Conservation (phyloP, 805 yeast species). For the Sugiyamaella americana region DNA sequence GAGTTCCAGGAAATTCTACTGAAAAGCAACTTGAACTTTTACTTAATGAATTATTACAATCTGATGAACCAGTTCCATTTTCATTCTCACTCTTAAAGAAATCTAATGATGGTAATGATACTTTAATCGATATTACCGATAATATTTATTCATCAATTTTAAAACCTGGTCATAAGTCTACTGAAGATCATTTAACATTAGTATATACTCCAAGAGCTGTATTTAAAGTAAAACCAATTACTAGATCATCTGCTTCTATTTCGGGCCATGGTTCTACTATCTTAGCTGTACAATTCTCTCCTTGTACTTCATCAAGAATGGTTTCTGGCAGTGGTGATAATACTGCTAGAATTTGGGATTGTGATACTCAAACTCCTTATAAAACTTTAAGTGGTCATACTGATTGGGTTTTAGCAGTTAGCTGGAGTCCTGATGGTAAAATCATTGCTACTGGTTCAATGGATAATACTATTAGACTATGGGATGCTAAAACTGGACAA, state of each 20-base stretch:
- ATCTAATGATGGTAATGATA: conserved; percentile 26
- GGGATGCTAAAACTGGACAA: conserved; percentile 76
- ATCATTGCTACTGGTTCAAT: conserved; percentile 91
- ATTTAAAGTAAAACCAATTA: conserved; percentile 85
- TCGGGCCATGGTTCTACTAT: conserved; percentile 95
- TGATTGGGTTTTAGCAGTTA: conserved; percentile 89
- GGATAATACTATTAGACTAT: conserved; percentile 83
- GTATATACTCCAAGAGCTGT: conserved; percentile 93
- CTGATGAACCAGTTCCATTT: conserved; percentile 75
- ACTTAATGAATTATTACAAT: conserved; percentile 66
- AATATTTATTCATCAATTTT: conserved; percentile 74
- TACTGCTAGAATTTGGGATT: conserved; percentile 95
- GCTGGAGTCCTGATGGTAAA: conserved; percentile 89
- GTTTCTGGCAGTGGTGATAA: conserved; percentile 96
- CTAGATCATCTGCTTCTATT: conserved; percentile 86
- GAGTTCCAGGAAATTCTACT: conserved; percentile 86
- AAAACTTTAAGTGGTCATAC: conserved; percentile 75
- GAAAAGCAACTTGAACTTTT: conserved; percentile 85
- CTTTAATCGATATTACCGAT: conserved; percentile 65
- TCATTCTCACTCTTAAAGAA: conserved; percentile 60
- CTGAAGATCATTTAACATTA: conserved; percentile 88
- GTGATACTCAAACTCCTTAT: conserved; percentile 87
- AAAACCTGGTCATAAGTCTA: conserved; percentile 78
- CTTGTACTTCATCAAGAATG: conserved; percentile 75
- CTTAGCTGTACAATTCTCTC: conserved; percentile 88